Conservation (phyloP, 441 rosid species). For the Adansonia rubrostipa region DNA sequence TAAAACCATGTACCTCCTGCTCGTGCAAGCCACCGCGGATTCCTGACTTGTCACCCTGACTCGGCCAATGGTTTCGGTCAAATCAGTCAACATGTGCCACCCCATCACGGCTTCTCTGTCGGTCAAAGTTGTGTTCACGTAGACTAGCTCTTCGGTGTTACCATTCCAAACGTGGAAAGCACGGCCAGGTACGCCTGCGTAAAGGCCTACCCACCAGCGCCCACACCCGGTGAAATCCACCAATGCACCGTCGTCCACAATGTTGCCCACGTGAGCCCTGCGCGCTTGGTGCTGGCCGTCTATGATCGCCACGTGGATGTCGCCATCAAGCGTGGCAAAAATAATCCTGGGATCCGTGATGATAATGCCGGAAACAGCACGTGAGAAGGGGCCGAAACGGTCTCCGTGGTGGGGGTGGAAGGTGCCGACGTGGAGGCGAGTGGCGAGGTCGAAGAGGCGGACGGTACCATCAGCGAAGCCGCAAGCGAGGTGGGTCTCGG, state of each 20-base stretch:
- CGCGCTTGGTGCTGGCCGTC: slow-evolving; percentile 47
- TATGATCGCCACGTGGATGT: slow-evolving; percentile 65
- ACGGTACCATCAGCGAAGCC: slow-evolving; percentile 91
- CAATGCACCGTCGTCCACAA: slow-evolving; percentile 69
- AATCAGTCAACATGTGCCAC: slow-evolving; percentile 74
- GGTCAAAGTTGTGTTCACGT: slow-evolving; percentile 62
- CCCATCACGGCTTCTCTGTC: slow-evolving; percentile 74
- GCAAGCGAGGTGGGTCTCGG: slow-evolving; percentile 72
- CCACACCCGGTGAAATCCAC: slow-evolving; percentile 79
- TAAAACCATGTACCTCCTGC: slow-evolving; percentile 47
- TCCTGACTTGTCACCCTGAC: slow-evolving; percentile 57
- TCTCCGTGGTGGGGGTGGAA: slow-evolving; percentile 62
- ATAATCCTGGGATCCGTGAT: slow-evolving; percentile 47
- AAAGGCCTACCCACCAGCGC: slow-evolving; percentile 89
- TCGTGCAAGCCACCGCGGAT: slow-evolving; percentile 77
- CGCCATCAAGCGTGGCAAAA: slow-evolving; percentile 81
- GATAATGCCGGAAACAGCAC: slow-evolving; percentile 77
- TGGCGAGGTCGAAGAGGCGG: slow-evolving; percentile 64
- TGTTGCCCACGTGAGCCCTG: slow-evolving; percentile 59
- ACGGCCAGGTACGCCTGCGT: slow-evolving; percentile 78
- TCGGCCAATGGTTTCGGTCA: slow-evolving; percentile 68
- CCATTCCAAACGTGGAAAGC: slow-evolving; percentile 82
- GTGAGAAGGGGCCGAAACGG: slow-evolving; percentile 72
- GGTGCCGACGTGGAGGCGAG: slow-evolving; percentile 60
- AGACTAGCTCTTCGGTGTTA: slow-evolving; percentile 47